Evolutionary conservation across 1,139 yeast genomes (phyloP).

Genomic region (Candida glucosophila): DNA sequence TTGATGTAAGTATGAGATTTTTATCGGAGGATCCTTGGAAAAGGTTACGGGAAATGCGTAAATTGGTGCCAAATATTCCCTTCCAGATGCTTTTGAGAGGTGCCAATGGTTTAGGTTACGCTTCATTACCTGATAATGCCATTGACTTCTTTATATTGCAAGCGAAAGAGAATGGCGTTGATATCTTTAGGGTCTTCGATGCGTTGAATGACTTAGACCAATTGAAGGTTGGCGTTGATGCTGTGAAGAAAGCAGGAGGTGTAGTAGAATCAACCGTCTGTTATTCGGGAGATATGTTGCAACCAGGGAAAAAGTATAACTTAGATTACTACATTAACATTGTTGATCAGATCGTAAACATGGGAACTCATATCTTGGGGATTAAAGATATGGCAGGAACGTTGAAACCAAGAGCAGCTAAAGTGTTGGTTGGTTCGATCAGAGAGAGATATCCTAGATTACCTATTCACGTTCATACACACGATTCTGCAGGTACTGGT

Average conservation of each 20-base stretch:
- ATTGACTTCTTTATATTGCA: conserved; percentile 92
- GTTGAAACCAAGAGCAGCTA: conserved; percentile 91
- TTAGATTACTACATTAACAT: conserved; percentile 78
- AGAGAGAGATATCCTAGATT: conserved; percentile 84
- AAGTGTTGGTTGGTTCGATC: conserved; percentile 64
- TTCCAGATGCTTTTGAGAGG: conserved; percentile 99
- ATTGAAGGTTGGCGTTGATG: conserved; percentile 94
- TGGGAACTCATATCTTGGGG: conserved; percentile 97
- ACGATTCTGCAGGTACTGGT: conserved; percentile 99
- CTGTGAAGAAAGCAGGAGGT: conserved; percentile 97
- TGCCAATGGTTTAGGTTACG: conserved; percentile 98
- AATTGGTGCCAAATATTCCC: conserved; percentile 93
- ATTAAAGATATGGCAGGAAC: conserved; percentile 99
- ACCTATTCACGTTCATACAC: conserved; percentile 98
- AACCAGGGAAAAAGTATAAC: conserved; percentile 91
- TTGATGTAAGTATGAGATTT: conserved; percentile 97
- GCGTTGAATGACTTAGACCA: conserved; percentile 96
- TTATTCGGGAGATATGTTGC: conserved; percentile 97
- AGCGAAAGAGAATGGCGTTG: conserved; percentile 95
- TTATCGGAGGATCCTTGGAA: conserved; percentile 99
- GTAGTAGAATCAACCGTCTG: conserved; percentile 97
- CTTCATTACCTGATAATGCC: conserved; percentile 96
- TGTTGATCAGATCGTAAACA: conserved; percentile 73
- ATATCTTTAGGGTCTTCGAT: conserved; percentile 94
- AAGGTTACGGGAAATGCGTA: conserved; percentile 79